Percentiles rank a stretch among this genome's conserved stretches.
Evolutionary conservation across 345 rosid genomes (phyloP).

Genomic region (Capsella bursapastoris): DNA sequence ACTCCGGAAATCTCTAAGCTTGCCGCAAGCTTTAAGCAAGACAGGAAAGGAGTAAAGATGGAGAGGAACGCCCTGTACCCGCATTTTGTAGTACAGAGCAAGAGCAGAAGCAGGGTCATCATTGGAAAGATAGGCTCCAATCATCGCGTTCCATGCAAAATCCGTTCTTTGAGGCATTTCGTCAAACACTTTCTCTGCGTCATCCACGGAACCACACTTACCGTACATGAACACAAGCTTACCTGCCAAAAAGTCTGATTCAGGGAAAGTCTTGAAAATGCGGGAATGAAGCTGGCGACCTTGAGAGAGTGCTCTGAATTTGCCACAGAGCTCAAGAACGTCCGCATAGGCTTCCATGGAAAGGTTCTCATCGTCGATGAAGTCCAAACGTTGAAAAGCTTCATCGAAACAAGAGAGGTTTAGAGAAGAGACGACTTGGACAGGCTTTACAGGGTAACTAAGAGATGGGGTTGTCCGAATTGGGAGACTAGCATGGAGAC

Average conservation of each 20-base stretch:
- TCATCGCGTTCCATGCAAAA: conserved; percentile 83
- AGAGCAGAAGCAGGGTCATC: conserved; percentile 58
- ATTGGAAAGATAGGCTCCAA: conserved; percentile 69
- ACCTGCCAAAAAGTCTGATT: conserved; percentile 56
- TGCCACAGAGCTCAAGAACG: conserved; percentile 59
- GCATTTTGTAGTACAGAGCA: conserved; percentile 48
- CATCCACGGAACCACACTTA: conserved; percentile 54
- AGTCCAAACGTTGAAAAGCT: conserved; percentile 39
- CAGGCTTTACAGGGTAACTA: not conserved
- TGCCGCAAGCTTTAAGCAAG: conserved; percentile 66
- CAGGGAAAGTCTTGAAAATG: conserved; percentile 47
- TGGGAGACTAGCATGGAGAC: not conserved
- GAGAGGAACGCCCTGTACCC: conserved; percentile 48
- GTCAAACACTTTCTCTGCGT: conserved; percentile 70
- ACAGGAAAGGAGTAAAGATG: not conserved
- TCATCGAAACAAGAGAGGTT: too few species aligned
- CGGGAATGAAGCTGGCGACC: conserved; percentile 68
- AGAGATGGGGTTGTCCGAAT: conserved; percentile 2
- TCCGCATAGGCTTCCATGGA: conserved; percentile 51
- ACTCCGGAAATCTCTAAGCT: conserved; percentile 45
- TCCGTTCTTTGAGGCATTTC: conserved; percentile 61
- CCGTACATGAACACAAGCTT: conserved; percentile 80
- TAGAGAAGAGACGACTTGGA: conserved; percentile 27
- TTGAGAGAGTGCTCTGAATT: conserved; percentile 45
- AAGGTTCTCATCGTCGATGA: not conserved